Evolutionary conservation across 2,329 filamentous ascomycete genomes (phyloP).

Genomic region (Lachnellula hyalina): DNA sequence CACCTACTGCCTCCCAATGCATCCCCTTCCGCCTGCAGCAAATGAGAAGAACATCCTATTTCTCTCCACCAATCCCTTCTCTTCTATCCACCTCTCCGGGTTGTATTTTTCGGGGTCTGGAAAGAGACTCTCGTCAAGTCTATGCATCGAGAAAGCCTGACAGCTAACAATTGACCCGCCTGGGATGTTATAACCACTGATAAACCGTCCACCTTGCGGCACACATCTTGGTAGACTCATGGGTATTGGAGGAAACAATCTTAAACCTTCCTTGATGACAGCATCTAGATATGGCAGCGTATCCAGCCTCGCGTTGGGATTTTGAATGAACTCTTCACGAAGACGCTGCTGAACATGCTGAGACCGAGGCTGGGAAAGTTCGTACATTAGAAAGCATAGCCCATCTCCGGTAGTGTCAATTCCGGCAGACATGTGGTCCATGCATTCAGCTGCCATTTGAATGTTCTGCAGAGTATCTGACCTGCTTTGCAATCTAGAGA

Average conservation of each 20-base stretch:
- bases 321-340: background rate
- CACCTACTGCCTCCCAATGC: conserved; percentile 60
- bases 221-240: conserved; percentile 35
- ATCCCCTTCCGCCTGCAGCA: conserved; percentile 57
- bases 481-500: conserved; percentile 47
- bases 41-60: conserved; percentile 59
- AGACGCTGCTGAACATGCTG: background rate
- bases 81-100: conserved; percentile 72
- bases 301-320: background rate
- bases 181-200: conserved; percentile 50
- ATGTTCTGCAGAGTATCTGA: conserved; percentile 41
- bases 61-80: conserved; percentile 66
- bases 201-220: conserved; percentile 45
- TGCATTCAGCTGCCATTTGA: conserved; percentile 59
- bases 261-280: conserved; percentile 53
- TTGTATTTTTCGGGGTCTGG: conserved; percentile 38
- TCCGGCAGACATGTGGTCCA: conserved; percentile 63
- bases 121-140: conserved; percentile 64
- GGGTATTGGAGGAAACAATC: conserved; percentile 55
- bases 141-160: conserved; percentile 54
- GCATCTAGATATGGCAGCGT: conserved; percentile 48
- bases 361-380: conserved; percentile 51
- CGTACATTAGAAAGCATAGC: conserved; percentile 65
- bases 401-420: conserved; percentile 66
- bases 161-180: conserved; percentile 50